Percentiles rank a stretch among this genome's conserved stretches.
Conservation (phyloP, 345 rosid species). For the Eucalyptus tenuipes region DNA sequence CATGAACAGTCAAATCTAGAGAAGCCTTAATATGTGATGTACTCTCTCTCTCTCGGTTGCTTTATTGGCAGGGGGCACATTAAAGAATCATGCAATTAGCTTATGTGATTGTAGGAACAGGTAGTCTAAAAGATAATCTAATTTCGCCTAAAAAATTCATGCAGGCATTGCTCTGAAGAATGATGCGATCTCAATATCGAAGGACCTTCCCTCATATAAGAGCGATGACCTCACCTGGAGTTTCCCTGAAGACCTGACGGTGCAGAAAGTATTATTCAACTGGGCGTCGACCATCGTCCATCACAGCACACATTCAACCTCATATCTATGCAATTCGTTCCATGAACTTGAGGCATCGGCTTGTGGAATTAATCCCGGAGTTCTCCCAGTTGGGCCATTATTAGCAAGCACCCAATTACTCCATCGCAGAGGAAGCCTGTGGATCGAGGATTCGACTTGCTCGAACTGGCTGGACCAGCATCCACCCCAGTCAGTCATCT, state of each 20-base stretch:
- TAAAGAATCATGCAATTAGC: not conserved
- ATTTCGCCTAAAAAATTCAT: not conserved
- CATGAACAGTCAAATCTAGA: not conserved
- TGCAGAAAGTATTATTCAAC: not conserved
- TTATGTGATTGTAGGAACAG: not conserved
- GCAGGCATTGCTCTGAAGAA: not conserved
- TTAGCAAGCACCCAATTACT: not conserved
- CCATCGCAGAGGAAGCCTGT: not conserved
- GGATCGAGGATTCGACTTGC: conserved; percentile 16
- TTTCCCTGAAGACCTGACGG: not conserved
- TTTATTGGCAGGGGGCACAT: not conserved
- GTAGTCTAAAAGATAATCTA: not conserved
- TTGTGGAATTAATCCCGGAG: not conserved
- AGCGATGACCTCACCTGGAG: not conserved
- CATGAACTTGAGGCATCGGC: not conserved
- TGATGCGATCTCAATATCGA: not conserved
- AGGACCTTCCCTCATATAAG: not conserved
- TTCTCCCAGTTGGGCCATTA: conserved; percentile 21
- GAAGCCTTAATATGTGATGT: not conserved
- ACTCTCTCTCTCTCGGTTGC: not conserved
- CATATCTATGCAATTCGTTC: conserved; percentile 4
- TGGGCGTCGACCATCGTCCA: not conserved
- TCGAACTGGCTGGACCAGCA: conserved; percentile 31
- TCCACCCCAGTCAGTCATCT: conserved; percentile 19
- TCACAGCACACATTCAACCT: not conserved